Conservation (phyloP, 352 stramenopile genomes). For the Globisporangium cystogenes region DNA sequence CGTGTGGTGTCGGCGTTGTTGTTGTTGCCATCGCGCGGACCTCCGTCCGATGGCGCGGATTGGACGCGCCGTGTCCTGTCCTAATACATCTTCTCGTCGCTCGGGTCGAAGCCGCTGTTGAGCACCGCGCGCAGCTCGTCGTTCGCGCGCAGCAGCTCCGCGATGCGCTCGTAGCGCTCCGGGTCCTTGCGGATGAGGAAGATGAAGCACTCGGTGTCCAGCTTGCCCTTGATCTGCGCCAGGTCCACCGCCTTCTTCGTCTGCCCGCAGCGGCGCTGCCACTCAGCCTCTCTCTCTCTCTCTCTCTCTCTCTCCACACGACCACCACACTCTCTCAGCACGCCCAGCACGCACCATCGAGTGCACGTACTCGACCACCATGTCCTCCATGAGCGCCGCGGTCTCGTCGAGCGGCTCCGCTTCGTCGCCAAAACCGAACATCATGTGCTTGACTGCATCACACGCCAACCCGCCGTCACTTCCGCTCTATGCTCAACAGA, state of each 20-base stretch:
- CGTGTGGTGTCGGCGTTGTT: too few species aligned
- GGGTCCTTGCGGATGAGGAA: slow-evolving; percentile 86
- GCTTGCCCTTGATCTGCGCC: slow-evolving; percentile 73
- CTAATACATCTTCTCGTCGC: slow-evolving; percentile 86
- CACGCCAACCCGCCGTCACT: not conserved
- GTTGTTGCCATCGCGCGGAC: too few species aligned
- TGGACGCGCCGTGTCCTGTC: not conserved
- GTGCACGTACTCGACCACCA: slow-evolving; percentile 79
- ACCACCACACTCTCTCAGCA: not conserved
- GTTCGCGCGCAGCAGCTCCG: slow-evolving; percentile 78
- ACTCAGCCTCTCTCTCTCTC: not conserved
- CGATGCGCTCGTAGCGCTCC: slow-evolving; percentile 76
- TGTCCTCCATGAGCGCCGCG: slow-evolving; percentile 79
- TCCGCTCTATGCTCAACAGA: not conserved
- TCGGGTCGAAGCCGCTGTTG: slow-evolving; percentile 86
- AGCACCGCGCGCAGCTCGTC: slow-evolving; percentile 81
- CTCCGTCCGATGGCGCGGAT: not conserved
- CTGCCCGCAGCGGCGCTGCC: slow-evolving; percentile 17
- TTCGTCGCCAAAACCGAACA: slow-evolving; percentile 85
- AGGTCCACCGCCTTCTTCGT: slow-evolving; percentile 86
- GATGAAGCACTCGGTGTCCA: slow-evolving; percentile 87
- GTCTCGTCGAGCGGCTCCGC: slow-evolving; percentile 65
- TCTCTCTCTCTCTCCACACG: not conserved
- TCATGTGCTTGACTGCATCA: slow-evolving; percentile 82
- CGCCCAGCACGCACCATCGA: slow-evolving; percentile 52